Evolutionary conservation across 169 alveolate genomes (phyloP).

Genomic region (Babesia divergens): DNA sequence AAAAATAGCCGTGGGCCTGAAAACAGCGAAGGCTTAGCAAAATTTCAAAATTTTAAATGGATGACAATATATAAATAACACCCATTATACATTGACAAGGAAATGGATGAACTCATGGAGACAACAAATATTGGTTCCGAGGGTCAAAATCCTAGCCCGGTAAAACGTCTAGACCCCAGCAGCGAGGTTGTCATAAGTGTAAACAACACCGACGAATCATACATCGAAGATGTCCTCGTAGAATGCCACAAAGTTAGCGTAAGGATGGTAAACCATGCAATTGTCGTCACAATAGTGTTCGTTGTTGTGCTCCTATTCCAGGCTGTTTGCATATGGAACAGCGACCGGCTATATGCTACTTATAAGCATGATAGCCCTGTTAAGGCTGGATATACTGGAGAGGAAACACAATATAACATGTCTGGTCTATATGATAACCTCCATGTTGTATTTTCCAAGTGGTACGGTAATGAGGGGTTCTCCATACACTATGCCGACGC

Average conservation of each 20-base stretch:
- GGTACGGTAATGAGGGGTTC: not conserved
- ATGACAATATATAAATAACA: too few relatives aligned
- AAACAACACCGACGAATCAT: not conserved
- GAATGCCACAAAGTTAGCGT: not conserved
- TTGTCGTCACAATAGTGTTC: not conserved
- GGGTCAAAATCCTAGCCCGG: too few relatives aligned
- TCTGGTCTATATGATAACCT: conserved; percentile 64
- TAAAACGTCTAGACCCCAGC: not conserved
- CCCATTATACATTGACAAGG: too few relatives aligned
- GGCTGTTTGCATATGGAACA: conserved; percentile 26
- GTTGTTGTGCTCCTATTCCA: conserved; percentile 8
- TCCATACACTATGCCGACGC: conserved; percentile 37
- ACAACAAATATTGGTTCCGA: too few relatives aligned
- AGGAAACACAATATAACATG: conserved; percentile 38
- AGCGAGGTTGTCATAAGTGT: not conserved
- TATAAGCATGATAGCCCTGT: not conserved
- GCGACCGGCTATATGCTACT: conserved; percentile 9
- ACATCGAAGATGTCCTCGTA: not conserved
- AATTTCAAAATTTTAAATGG: too few relatives aligned
- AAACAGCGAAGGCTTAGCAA: too few relatives aligned
- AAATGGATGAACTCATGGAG: too few relatives aligned
- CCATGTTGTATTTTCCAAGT: conserved; percentile 46
- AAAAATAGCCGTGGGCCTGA: too few relatives aligned
- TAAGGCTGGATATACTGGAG: conserved; percentile 32
- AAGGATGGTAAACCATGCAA: not conserved